phyloP scores from a whole-genome alignment of 106 monocot genomes.

The Dendrobium officinale region DNA sequence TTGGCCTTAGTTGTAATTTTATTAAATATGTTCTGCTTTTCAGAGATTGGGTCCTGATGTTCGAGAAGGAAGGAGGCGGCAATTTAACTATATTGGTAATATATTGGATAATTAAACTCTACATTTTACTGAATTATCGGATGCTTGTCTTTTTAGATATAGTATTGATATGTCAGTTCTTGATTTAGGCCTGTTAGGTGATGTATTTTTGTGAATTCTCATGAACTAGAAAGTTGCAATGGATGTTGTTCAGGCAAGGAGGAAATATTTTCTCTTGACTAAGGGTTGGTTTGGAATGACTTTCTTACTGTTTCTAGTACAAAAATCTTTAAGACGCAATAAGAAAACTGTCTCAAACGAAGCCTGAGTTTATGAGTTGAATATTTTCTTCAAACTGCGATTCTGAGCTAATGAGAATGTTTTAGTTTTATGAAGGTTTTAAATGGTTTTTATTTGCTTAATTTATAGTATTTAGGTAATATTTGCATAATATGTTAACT shows the following conservation, averaged over 20 bases:
- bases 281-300: too few relatives aligned
- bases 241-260: background rate
- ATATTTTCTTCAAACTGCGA: too few relatives aligned
- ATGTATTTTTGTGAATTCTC: background rate
- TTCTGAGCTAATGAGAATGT: too few relatives aligned
- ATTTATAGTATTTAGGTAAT: background rate
- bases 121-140: background rate
- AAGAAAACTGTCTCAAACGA: too few relatives aligned
- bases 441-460: background rate
- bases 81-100: conserved; percentile 84
- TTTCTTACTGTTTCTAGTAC: too few relatives aligned
- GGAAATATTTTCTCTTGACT: background rate
- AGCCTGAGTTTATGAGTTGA: background rate
- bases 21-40: background rate
- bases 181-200: background rate
- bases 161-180: background rate
- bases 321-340: too few relatives aligned
- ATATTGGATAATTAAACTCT: background rate
- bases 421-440: background rate
- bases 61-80: conserved; percentile 88
- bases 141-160: background rate
- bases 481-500: background rate
- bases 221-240: background rate
- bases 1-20: background rate
- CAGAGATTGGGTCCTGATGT: conserved; percentile 95